Evolutionary conservation across 768 basidiomycete species (phyloP).

Genomic region (Termitomyces sp.): DNA sequence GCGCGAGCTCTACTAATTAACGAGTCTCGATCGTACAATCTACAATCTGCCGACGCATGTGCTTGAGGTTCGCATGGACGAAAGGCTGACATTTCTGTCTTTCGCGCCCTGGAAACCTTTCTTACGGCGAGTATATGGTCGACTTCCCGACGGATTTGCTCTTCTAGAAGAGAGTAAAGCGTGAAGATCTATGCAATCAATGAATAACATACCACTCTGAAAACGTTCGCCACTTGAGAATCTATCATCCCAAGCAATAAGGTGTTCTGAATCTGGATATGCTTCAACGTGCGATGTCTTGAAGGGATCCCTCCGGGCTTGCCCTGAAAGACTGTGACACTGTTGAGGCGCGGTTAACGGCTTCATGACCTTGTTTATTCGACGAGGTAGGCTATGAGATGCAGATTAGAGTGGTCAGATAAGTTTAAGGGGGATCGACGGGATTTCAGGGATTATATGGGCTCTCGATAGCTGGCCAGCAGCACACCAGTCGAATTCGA

Average conservation of each 20-base stretch:
- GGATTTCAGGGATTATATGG: neutral
- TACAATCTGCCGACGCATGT: neutral
- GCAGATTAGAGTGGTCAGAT: neutral
- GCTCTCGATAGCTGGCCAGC: neutral
- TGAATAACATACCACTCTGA: conserved; percentile 4
- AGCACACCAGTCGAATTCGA: neutral
- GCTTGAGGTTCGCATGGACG: neutral
- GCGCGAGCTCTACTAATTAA: neutral
- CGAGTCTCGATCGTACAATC: neutral
- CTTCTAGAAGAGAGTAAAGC: neutral
- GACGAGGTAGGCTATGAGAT: neutral
- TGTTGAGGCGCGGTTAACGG: neutral
- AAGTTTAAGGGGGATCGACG: neutral
- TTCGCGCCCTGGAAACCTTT: conserved; percentile 9
- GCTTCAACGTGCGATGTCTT: neutral
- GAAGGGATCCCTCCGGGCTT: neutral
- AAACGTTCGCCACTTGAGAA: conserved; percentile 5
- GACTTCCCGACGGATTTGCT: conserved; percentile 13
- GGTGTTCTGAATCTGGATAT: conserved; percentile 9
- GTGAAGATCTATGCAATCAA: neutral
- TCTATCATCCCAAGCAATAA: conserved; percentile 6
- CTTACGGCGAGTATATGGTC: conserved; percentile 8
- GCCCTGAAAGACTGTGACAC: neutral
- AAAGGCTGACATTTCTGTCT: neutral
- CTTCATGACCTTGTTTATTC: neutral